Conservation (phyloP, 306 rosid species). For the Abrus precatorius region DNA sequence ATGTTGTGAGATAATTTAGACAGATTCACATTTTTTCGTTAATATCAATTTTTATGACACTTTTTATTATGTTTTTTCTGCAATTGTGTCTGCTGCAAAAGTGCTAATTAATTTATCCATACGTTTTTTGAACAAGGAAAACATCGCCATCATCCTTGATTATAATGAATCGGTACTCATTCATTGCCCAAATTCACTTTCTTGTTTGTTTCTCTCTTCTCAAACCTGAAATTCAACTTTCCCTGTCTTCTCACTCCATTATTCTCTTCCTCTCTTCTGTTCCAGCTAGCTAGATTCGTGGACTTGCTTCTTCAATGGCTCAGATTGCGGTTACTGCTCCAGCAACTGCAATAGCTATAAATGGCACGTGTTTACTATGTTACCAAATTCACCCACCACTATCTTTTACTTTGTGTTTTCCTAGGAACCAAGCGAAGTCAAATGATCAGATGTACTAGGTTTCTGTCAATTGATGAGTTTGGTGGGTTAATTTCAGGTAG, state of each 20-base stretch:
- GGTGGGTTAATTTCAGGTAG: constrained; percentile 44
- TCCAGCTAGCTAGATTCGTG: constrained; percentile 3
- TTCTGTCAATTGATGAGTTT: background rate
- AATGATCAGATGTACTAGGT: background rate
- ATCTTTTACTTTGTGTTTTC: background rate
- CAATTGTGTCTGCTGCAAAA: background rate
- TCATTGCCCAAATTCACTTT: constrained; percentile 14
- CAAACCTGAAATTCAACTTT: background rate
- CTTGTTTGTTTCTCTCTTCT: constrained; percentile 18
- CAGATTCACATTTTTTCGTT: background rate
- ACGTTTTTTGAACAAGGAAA: background rate
- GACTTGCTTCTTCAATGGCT: constrained; percentile 54
- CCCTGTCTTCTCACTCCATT: background rate
- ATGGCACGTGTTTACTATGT: constrained; percentile 49
- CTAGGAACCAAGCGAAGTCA: constrained; percentile 1
- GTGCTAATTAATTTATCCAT: no score
- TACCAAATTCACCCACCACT: constrained; percentile 13
- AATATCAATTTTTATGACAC: background rate
- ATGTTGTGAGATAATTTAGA: no score
- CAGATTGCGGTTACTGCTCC: constrained; percentile 52
- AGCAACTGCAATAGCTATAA: constrained; percentile 39
- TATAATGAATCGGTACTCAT: constrained; percentile 24
- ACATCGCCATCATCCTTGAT: constrained; percentile 32
- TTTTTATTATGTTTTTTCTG: background rate
- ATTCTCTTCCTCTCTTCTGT: background rate